phyloP scores from a whole-genome alignment of 192 early-diverging fungal species.

The Podila verticillata region DNA sequence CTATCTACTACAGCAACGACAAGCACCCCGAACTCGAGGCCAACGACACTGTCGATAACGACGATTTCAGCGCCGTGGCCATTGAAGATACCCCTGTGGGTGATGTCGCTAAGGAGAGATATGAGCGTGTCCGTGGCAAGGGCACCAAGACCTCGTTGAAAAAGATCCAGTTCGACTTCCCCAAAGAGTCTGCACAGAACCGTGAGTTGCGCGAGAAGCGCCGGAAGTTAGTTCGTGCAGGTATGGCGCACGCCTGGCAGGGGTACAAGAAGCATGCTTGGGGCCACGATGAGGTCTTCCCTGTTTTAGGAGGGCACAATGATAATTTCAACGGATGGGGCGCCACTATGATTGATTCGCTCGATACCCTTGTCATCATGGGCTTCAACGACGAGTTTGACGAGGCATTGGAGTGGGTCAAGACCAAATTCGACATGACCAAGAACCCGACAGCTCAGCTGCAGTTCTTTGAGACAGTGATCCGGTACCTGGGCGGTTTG shows the following conservation, averaged over 20 bases:
- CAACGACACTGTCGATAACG: background rate
- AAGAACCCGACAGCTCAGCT: conserved; percentile 52
- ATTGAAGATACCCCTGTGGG: background rate
- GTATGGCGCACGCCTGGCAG: conserved; percentile 75
- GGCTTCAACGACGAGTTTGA: conserved; percentile 82
- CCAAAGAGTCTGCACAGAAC: conserved; percentile 15
- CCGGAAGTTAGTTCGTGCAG: conserved; percentile 64
- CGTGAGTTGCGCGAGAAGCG: conserved; percentile 40
- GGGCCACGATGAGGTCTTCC: conserved; percentile 77
- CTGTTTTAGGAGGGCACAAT: conserved; percentile 39
- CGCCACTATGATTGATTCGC: conserved; percentile 83
- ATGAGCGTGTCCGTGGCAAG: conserved; percentile 37
- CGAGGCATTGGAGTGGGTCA: conserved; percentile 73
- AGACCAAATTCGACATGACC: conserved; percentile 63
- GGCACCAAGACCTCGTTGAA: conserved; percentile 12
- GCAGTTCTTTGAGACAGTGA: conserved; percentile 87
- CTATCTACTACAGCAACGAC: background rate
- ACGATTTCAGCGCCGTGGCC: too few species aligned
- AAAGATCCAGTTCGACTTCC: conserved; percentile 41
- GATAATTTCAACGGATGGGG: conserved; percentile 67
- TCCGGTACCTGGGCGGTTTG: conserved; percentile 80
- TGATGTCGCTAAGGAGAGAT: conserved; percentile 13
- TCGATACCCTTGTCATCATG: conserved; percentile 92
- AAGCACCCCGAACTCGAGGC: background rate
- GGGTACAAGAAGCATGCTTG: conserved; percentile 83